A percentile compares a stretch with the other conserved stretches of the same genome.
Evolutionary conservation across 495 filamentous ascomycete species (phyloP).

Genomic region (Ramalina intermedia): DNA sequence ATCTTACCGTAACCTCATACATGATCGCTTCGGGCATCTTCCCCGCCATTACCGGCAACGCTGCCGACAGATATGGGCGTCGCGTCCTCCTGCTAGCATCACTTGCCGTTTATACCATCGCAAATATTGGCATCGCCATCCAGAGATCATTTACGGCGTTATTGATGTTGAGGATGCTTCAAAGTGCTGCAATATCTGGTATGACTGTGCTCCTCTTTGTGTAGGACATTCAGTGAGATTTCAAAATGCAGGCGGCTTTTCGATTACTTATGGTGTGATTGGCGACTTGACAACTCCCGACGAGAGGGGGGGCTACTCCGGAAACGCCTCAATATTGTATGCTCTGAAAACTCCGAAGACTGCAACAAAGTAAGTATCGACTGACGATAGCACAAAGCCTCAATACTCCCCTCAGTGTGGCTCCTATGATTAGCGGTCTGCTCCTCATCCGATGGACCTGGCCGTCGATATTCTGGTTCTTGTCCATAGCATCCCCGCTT

Average conservation of each 20-base stretch:
- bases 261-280: slow-evolving; percentile 14
- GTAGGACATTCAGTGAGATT: background rate
- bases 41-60: slow-evolving; percentile 23
- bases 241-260: too few species aligned
- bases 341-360: slow-evolving; percentile 15
- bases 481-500: slow-evolving; percentile 37
- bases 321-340: slow-evolving; percentile 26
- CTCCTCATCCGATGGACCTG: slow-evolving; percentile 55
- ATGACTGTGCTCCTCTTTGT: slow-evolving; percentile 26
- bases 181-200: slow-evolving; percentile 22
- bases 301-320: slow-evolving; percentile 34
- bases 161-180: slow-evolving; percentile 22
- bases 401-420: slow-evolving; percentile 17
- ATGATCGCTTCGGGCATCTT: slow-evolving; percentile 31
- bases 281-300: slow-evolving; percentile 27
- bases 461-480: slow-evolving; percentile 64
- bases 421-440: slow-evolving; percentile 20
- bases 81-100: slow-evolving; percentile 23
- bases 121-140: slow-evolving; percentile 23
- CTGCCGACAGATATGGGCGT: slow-evolving; percentile 23
- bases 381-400: slow-evolving; percentile 58
- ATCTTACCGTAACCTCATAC: slow-evolving; percentile 37
- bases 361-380: slow-evolving; percentile 28
- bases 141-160: slow-evolving; percentile 22
- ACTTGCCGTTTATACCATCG: slow-evolving; percentile 21